Evolutionary conservation across 306 rosid species (phyloP).

Genomic region (Adenanthera pavonina): DNA sequence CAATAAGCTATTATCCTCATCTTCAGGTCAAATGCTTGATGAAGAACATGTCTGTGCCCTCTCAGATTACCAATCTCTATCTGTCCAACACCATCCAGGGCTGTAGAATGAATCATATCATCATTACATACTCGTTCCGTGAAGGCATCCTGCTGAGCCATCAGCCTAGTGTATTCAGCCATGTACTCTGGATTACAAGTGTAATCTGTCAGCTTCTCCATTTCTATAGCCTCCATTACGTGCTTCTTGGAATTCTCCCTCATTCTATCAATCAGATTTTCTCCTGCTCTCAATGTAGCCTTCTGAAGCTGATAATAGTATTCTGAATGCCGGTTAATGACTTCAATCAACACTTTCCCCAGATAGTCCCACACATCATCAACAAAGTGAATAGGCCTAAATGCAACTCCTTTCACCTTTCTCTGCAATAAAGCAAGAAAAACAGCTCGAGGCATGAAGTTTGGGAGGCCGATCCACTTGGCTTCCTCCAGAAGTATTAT

Average conservation of each 20-base stretch:
- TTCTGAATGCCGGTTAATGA: constrained; percentile 33
- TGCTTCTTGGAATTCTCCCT: constrained; percentile 35
- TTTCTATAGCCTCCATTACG: constrained; percentile 48
- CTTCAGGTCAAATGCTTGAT: constrained; percentile 57
- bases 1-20: constrained; percentile 23
- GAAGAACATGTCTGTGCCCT: not conserved
- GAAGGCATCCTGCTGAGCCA: constrained; percentile 43
- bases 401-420: constrained; percentile 42
- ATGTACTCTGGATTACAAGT: constrained; percentile 51
- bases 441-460: constrained; percentile 55
- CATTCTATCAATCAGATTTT: constrained; percentile 42
- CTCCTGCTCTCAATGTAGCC: constrained; percentile 26
- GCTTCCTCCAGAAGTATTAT: constrained; percentile 51
- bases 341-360: constrained; percentile 31
- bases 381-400: constrained; percentile 43
- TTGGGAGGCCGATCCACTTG: constrained; percentile 53
- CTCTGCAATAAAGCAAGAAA: constrained; percentile 41
- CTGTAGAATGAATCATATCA: not conserved
- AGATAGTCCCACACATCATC: constrained; percentile 53
- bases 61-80: constrained; percentile 34
- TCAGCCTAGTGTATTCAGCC: constrained; percentile 38
- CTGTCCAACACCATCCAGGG: constrained; percentile 47
- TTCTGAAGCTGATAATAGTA: constrained; percentile 54
- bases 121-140: not conserved
- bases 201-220: constrained; percentile 59